Base-by-base conservation (phyloP, 768 basidiomycete species). In the Agrocybe praecox region DNA sequence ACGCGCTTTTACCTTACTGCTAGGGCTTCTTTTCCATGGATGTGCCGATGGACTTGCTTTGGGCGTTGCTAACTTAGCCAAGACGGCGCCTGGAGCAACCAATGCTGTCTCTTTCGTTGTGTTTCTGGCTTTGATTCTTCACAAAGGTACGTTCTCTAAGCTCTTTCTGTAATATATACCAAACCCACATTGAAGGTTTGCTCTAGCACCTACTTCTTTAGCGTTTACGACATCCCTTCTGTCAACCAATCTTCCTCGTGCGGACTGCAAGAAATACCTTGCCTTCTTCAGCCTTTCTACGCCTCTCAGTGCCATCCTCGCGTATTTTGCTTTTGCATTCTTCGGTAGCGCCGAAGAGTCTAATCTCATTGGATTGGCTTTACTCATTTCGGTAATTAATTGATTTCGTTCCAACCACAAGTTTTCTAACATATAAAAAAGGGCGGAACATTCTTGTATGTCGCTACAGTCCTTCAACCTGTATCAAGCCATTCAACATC, bases 361-460 rank as follows among this genome's bases (percentile, higher is more conserved):
- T 5, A 78, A 78, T 62, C 87, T 87, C 81, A 87, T 89, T 1
- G 95, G 92, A 8, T 71, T 87, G 10, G 88, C 91, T 0, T 78
- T 98, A 33, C 77, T 98, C 7, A 79, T 96, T 63, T 96, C 94
- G 14, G 95, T 96, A 64, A 65, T 87, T 75, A 44, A 18, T 36
- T 45, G 17, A 19, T 23, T 9, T 29, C 45, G 22, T 42, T 26
- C 5, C 5, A 29, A 29, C 4, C 18, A 23, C 15, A 6, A 36
- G 53, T 48, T n/a, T 9, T 5, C 42, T 14, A 2, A 32, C n/a
- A 14, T 42, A 14, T 17, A 8, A 32, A 53, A 32, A 43, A 95
- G 92, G 95, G 92, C 45, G 95, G 95, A 9, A 94, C 93, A 2
- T 97, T 97, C 74, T 78, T 98, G 36, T 97, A 96, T 67, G 96